Evolutionary conservation across 208 protist species (phyloP).

Genomic region (Herpetomonas tarakana): DNA sequence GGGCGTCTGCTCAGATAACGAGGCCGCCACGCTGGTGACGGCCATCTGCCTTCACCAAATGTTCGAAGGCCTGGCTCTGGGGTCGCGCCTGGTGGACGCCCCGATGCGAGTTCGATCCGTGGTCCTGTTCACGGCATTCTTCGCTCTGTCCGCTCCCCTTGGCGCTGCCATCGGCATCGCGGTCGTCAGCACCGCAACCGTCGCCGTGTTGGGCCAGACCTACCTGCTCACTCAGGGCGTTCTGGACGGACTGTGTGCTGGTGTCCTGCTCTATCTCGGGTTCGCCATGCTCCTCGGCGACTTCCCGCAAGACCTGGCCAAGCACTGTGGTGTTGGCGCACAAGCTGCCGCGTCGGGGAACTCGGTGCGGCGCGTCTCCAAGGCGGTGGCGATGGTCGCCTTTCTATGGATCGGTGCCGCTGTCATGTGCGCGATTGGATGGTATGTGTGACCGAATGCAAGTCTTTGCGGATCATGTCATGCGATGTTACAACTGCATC

Average conservation of each 20-base stretch:
- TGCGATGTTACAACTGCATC: too few relatives aligned
- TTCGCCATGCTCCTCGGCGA: slow-evolving; percentile 52
- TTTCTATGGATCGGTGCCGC: slow-evolving; percentile 37
- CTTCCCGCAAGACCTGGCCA: slow-evolving; percentile 46
- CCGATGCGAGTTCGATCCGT: slow-evolving; percentile 26
- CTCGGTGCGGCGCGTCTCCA: slow-evolving; percentile 1
- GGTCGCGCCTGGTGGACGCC: slow-evolving; percentile 47
- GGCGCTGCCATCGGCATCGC: slow-evolving; percentile 29
- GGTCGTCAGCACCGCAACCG: slow-evolving; percentile 17
- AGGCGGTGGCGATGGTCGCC: slow-evolving; percentile 27
- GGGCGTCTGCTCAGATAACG: slow-evolving; percentile 36
- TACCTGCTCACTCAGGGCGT: slow-evolving; percentile 49
- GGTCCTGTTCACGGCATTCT: slow-evolving; percentile 32
- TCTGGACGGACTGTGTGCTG: slow-evolving; percentile 44
- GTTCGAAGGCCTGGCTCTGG: slow-evolving; percentile 65
- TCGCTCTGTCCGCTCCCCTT: slow-evolving; percentile 52
- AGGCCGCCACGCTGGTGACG: slow-evolving; percentile 35
- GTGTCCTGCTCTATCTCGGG: slow-evolving; percentile 66
- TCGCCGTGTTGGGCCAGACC: slow-evolving; percentile 21
- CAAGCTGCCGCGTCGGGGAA: too few relatives aligned
- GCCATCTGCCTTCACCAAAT: slow-evolving; percentile 72
- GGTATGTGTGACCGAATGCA: slow-evolving; percentile 16
- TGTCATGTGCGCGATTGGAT: slow-evolving; percentile 35
- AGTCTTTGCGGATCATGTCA: background rate
- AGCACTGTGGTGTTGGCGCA: slow-evolving; percentile 4